Conservation (phyloP, 2,329 filamentous ascomycete genomes). For the Emmonsiellopsis sp. region DNA sequence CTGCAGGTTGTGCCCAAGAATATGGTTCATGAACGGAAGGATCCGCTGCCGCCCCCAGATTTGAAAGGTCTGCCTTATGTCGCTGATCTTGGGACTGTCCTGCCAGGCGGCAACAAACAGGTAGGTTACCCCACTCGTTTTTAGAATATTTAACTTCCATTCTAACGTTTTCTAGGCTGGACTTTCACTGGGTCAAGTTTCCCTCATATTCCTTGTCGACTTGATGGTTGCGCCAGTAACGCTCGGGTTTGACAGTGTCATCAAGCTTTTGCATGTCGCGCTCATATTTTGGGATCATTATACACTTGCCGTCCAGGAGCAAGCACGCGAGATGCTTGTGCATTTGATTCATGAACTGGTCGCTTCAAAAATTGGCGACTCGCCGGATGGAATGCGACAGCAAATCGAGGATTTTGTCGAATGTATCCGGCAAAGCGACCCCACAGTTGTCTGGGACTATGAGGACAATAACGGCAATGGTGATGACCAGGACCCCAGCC, state of each 20-base stretch:
- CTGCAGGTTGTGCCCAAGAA: constrained; percentile 86
- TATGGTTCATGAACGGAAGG: constrained; percentile 90
- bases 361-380: constrained; percentile 63
- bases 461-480: constrained; percentile 77
- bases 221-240: constrained; percentile 89
- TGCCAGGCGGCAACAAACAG: constrained; percentile 85
- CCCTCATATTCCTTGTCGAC: constrained; percentile 87
- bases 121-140: constrained; percentile 23
- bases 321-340: constrained; percentile 94
- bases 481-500: constrained; percentile 62
- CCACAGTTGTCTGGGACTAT: constrained; percentile 83
- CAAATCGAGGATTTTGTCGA: constrained; percentile 84
- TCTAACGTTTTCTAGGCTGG: constrained; percentile 45
- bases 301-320: constrained; percentile 86
- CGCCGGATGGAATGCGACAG: constrained; percentile 56
- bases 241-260: constrained; percentile 67
- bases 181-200: constrained; percentile 85
- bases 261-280: constrained; percentile 79
- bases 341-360: constrained; percentile 95
- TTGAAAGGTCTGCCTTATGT: constrained; percentile 72
- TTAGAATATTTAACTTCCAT: neutral
- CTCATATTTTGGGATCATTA: constrained; percentile 97
- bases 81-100: constrained; percentile 67
- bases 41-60: constrained; percentile 56
- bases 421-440: constrained; percentile 71